Evolutionary conservation across 371 early-diverging fungal genomes (phyloP), one percentile per base, ranked within the genome.

Genomic region (Circinella umbellata): DNA sequence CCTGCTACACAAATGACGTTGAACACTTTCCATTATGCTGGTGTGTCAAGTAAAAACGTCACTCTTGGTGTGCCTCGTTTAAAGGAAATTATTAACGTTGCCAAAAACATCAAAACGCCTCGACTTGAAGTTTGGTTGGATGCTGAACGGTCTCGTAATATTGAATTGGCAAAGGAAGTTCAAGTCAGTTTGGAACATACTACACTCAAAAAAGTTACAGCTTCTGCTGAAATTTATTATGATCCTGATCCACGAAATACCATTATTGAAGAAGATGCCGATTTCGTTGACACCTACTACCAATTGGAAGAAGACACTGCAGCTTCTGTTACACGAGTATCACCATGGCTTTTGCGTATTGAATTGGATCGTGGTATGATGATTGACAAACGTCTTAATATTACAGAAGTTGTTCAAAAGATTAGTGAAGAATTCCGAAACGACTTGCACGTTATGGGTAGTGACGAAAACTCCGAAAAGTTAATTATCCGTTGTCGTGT

Each of bases 1-100:
- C 99, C 99, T 62, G 99, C 99, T 20, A 99, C 99, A 18, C 99
- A 99, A 79, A 99, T 99, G 99, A 99, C 99, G 34, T 83, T 99
- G 69, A 99, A 99, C 81, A 99, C 99, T 66, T 99, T 99, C 95
- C 99, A 99, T 86, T 93, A 92, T 83, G 99, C 99, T 71, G 99
- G 99, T 92, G 99, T 99, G 61, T 91, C 96, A 48, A 93, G 93
- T 73, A 96, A 97, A 84, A 98, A 97, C 76, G 98, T 99, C 14
- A 99, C 99, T 4, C 91, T 95, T 69, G 99, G 99, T 89, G 99
- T 99, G 35, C 99, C 99, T 47, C 95, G 99, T 82, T 86, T 99
- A 71, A 99, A 99, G 90, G 99, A 99, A 90, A 96, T 99, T 66
- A 98, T 99, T 81, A 99, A 99, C 88, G 98, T 99, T 15, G 97